Percentiles rank a stretch among this genome's conserved stretches.
phyloP scores from a whole-genome alignment of 2,329 filamentous ascomycete genomes.

The Aureobasidium sp. region DNA sequence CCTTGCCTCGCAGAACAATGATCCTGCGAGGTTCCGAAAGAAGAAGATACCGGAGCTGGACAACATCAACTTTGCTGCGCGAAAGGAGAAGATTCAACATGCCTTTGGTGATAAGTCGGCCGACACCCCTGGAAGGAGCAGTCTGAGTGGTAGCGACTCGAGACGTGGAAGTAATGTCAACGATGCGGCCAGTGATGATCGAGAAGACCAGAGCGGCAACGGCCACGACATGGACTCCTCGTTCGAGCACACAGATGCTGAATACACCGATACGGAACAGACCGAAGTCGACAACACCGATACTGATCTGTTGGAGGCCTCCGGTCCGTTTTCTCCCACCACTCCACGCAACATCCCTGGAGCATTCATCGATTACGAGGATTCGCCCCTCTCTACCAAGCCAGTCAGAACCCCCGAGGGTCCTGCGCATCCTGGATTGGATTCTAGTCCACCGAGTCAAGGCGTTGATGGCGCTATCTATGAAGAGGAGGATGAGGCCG shows the following conservation, averaged over 20 bases:
- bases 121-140: slow-evolving; percentile 24
- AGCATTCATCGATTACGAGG: background rate
- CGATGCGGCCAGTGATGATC: background rate
- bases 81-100: slow-evolving; percentile 72
- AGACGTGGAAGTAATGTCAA: slow-evolving; percentile 7
- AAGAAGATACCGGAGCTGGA: slow-evolving; percentile 52
- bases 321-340: background rate
- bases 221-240: background rate
- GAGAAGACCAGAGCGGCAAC: background rate
- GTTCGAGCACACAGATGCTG: slow-evolving; percentile 1
- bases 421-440: background rate
- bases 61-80: slow-evolving; percentile 76
- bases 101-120: slow-evolving; percentile 65
- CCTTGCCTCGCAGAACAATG: background rate
- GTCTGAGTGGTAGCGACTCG: background rate
- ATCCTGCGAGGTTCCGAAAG: slow-evolving; percentile 13
- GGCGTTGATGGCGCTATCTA: background rate
- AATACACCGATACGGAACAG: background rate
- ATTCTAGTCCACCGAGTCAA: background rate
- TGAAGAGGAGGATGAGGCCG: background rate
- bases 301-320: background rate
- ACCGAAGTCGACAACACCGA: background rate
- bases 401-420: background rate
- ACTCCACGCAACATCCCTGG: slow-evolving; percentile 3
- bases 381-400: background rate